Base-by-base conservation (phyloP, 2,329 filamentous ascomycete genomes). In the Pestalotiopsis sp. region DNA sequence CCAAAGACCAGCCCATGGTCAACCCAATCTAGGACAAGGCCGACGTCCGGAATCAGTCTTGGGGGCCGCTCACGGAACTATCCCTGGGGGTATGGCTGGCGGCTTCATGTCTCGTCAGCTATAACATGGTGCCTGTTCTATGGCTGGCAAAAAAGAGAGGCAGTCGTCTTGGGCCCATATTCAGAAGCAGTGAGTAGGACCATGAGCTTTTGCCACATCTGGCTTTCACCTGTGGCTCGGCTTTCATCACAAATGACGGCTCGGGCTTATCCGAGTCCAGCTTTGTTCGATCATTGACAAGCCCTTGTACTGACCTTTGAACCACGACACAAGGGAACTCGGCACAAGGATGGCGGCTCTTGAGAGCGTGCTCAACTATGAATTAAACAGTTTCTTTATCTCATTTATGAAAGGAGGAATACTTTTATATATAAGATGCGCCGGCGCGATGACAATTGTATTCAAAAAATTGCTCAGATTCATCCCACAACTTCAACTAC, bases 1-100 rank as follows among this genome's bases (percentile, higher is more conserved):
- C 23, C 69, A 70, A 56, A 20, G 69, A 49, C 69, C 69, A 11
- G 39, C 63, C 14, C 57, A 56, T 39, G 38, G 31, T 9, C 5
- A 56, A 38, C 67, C 66, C 39, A n/a, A 13, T 14, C 20, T 57
- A 7, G 41, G 41, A 12, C 66, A 45, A 12, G 56, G 65, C 14
- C 36, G 67, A 12, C 58, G 11, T 13, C 65, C 68, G 4, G 66
- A 62, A 11, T 68, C 68, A 20, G 56, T 66, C 1, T 9, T 68
- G 4, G 57, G 68, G 11, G 62, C 57, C 25, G 23, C 49, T 36
- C 66, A 52, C 25, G 58, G 61, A 27, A 61, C 68, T 4, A 57
- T 69, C n/a, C 11, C 61, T 7, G 61, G 68, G 38, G 67, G 67
- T 25, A 68, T 69, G 61, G 61, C 38, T 11, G 39, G 65, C n/a